Percentiles rank a stretch among this genome's conserved stretches.
These are phyloP conservation scores for Lentinus brumalis DNA, from an alignment of 768 basidiomycete genomes.

Conservation along the genomic window DNA sequence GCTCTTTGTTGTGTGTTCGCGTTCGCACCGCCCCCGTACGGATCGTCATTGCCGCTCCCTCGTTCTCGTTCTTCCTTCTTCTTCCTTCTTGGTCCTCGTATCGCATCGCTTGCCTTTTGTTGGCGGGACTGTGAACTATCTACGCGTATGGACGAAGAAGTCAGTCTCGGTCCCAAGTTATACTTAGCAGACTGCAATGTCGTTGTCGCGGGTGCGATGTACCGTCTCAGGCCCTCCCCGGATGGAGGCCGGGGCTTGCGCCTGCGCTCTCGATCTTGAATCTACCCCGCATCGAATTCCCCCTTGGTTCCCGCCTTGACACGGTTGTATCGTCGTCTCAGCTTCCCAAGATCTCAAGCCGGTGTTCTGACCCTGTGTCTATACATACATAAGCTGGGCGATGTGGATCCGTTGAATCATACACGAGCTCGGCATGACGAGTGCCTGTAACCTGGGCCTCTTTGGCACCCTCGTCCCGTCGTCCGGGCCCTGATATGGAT, in stretches of 20 bases:
- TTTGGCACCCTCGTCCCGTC: conserved; percentile 13
- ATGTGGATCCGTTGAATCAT: neutral
- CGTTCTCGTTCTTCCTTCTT: neutral
- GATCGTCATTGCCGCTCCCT: conserved; percentile 7
- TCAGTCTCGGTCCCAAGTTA: too few relatives aligned
- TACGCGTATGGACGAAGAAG: too few relatives aligned
- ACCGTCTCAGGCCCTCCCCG: too few relatives aligned
- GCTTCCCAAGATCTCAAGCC: neutral
- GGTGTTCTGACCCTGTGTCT: conserved; percentile 2
- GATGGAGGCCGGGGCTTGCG: too few relatives aligned
- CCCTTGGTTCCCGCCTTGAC: too few relatives aligned
- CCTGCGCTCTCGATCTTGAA: neutral
- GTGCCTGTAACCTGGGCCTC: neutral
- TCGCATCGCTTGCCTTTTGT: too few relatives aligned
- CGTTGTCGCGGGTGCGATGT: too few relatives aligned
- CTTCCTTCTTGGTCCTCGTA: neutral
- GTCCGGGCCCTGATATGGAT: neutral
- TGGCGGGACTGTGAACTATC: too few relatives aligned
- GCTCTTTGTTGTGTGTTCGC: neutral
- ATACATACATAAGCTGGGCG: conserved; percentile 1
- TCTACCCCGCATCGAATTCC: neutral
- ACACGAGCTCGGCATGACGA: neutral
- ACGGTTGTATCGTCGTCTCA: too few relatives aligned
- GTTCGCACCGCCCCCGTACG: conserved; percentile 5
- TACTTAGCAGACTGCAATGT: too few relatives aligned